phyloP scores from a whole-genome alignment of 1,284 basidiomycete species.

The Puccinia polysora region DNA sequence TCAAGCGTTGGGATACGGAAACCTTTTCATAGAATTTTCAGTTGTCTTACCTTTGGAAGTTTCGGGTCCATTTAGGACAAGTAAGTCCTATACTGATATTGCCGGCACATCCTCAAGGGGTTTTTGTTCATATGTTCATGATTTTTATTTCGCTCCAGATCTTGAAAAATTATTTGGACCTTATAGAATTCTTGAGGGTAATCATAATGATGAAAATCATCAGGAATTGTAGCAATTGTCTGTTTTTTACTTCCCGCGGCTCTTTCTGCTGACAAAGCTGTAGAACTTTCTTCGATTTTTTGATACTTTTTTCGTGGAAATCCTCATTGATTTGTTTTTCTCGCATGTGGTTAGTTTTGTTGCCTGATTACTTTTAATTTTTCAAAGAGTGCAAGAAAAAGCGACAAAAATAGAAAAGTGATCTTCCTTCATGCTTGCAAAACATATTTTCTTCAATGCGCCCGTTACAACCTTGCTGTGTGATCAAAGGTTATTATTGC shows the following conservation, averaged over 20 bases:
- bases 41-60: slow-evolving; percentile 68
- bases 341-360: slow-evolving; percentile 14
- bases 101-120: not conserved
- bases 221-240: slow-evolving; percentile 24
- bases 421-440: too few relatives aligned
- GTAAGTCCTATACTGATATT: not conserved
- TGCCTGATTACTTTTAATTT: too few relatives aligned
- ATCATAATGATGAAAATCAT: slow-evolving; percentile 3
- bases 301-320: not conserved
- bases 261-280: not conserved
- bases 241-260: not conserved
- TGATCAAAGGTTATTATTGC: too few relatives aligned
- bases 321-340: too few relatives aligned
- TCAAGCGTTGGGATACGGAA: slow-evolving; percentile 59
- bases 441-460: too few relatives aligned
- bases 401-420: too few relatives aligned
- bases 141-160: not conserved
- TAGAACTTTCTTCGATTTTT: not conserved
- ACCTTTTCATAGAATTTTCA: slow-evolving; percentile 83
- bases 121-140: not conserved
- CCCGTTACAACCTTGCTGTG: too few relatives aligned
- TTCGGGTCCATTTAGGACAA: slow-evolving; percentile 19
- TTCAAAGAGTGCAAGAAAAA: too few relatives aligned
- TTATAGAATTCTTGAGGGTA: not conserved
- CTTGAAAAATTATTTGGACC: slow-evolving; percentile 11